phyloP scores from a whole-genome alignment of 352 stramenopile species.

The Globisporangium heterothallicum region DNA sequence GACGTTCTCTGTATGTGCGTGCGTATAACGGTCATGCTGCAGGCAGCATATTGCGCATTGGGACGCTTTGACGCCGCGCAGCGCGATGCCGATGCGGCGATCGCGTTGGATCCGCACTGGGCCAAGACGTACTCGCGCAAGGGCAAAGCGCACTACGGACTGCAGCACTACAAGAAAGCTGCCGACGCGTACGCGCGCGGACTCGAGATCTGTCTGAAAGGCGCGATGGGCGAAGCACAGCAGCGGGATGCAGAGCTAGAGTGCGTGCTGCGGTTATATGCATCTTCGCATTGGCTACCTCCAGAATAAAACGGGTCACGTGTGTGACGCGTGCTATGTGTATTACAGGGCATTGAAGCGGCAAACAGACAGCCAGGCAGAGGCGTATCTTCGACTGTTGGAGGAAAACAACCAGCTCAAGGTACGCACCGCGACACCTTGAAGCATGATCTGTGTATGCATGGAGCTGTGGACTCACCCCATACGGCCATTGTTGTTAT shows the following conservation, averaged over 20 bases:
- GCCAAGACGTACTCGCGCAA: conserved; percentile 74
- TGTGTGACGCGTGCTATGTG: background rate
- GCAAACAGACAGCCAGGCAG: conserved; percentile 63
- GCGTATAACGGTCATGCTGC: background rate
- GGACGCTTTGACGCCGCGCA: conserved; percentile 43
- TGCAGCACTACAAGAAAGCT: conserved; percentile 55
- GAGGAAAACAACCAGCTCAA: conserved; percentile 75
- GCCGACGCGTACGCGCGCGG: conserved; percentile 72
- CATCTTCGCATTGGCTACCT: too few relatives aligned
- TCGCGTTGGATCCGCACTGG: conserved; percentile 59
- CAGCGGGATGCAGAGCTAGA: conserved; percentile 71
- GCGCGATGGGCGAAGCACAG: conserved; percentile 52
- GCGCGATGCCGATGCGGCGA: conserved; percentile 53
- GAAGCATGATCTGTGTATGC: too few relatives aligned
- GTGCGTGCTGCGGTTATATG: too few relatives aligned
- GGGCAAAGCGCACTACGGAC: conserved; percentile 71
- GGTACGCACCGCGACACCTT: too few relatives aligned
- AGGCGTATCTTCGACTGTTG: conserved; percentile 65
- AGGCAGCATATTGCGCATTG: conserved; percentile 63
- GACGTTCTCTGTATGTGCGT: background rate
- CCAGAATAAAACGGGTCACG: too few relatives aligned
- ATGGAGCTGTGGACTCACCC: too few relatives aligned
- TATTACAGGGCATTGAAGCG: conserved; percentile 46
- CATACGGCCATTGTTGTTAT: too few relatives aligned
- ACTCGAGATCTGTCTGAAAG: conserved; percentile 66